These are phyloP conservation scores for Pinus tabuliformis DNA, from an alignment of 75 land plant species.

Conservation along the genomic window DNA sequence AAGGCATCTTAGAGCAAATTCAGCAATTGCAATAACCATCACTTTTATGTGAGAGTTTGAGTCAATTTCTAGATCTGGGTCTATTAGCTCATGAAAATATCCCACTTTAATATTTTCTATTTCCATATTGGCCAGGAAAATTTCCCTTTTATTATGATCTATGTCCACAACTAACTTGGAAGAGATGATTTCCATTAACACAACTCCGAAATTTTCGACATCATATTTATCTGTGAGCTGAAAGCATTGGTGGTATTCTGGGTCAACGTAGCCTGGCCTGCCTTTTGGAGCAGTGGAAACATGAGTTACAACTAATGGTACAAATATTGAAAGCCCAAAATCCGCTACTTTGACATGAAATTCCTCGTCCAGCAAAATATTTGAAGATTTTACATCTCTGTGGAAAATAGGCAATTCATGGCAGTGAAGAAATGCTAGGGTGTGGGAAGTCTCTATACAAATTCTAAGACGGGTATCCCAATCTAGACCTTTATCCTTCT, in stretches of 20 bases:
- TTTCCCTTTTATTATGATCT: slow-evolving; percentile 23
- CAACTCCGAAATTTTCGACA: slow-evolving; percentile 36
- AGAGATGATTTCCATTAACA: slow-evolving; percentile 24
- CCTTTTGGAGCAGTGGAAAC: slow-evolving; percentile 27
- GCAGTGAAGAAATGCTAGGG: slow-evolving; percentile 24
- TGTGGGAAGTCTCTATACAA: background rate
- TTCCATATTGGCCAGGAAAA: slow-evolving; percentile 52
- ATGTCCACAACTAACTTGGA: slow-evolving; percentile 16
- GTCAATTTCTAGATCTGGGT: slow-evolving; percentile 13
- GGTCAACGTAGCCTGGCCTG: slow-evolving; percentile 31
- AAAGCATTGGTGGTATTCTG: slow-evolving; percentile 19
- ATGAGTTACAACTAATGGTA: slow-evolving; percentile 12
- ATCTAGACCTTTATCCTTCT: background rate
- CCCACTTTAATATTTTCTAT: slow-evolving; percentile 38
- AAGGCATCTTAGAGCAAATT: slow-evolving; percentile 37
- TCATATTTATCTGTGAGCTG: slow-evolving; percentile 34
- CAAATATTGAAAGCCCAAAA: slow-evolving; percentile 22
- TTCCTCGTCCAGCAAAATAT: slow-evolving; percentile 24
- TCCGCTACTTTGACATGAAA: slow-evolving; percentile 24
- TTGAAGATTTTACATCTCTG: slow-evolving; percentile 33
- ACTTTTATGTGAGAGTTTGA: background rate
- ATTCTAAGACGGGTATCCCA: slow-evolving; percentile 17
- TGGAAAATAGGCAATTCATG: slow-evolving; percentile 16
- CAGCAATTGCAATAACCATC: slow-evolving; percentile 16
- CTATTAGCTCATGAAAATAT: slow-evolving; percentile 49